Evolutionary conservation across 2,329 filamentous ascomycete species (phyloP), one percentile per base, ranked within the genome.

Genomic region (Hypoxylon rubiginosum): DNA sequence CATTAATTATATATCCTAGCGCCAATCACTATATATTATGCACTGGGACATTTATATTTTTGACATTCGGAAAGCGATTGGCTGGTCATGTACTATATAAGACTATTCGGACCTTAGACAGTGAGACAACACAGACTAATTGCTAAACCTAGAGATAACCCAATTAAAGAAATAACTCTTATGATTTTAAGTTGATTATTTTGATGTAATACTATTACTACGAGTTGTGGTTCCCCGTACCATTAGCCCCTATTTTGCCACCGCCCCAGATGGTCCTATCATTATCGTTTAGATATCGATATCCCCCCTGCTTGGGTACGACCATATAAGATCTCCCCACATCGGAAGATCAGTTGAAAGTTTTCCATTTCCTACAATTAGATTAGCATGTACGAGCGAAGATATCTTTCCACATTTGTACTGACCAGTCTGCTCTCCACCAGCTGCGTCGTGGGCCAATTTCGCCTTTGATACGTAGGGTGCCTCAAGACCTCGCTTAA

Each of bases 261-360:
- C 72, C 71, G 1, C 72, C 69, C 70, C 71, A 73, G 11, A 73
- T 73, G 6, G 69, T 73, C 21, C 63, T 58, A 24, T 57, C 50
- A 32, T 73, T 54, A 34, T 73, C 49, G 52, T 73, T 72, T 19
- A 55, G 5, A 55, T 69, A 73, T 2, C 45, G n/a, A n/a, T n/a
- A n/a, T n/a, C 24, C 6, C 70, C 71, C 36, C 52, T 39, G 0
- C 66, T 64, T 34, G 62, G 58, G 58, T 74, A 74, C 6, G 72
- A 67, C 73, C 71, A 76, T 45, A 78, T 71, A 49, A 78, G 58
- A 55, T 75, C 72, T 9, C 76, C 75, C 76, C 76, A 78, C 52
- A 74, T 74, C 0, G 75, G 75, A 51, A 74, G 68, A 32, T 65
- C 62, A 15, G 49, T 52, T 13, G 49, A 60, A 19, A 54, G 57